These are phyloP conservation scores for Salix suchowensis DNA, from an alignment of 345 rosid species.

Conservation along the genomic window DNA sequence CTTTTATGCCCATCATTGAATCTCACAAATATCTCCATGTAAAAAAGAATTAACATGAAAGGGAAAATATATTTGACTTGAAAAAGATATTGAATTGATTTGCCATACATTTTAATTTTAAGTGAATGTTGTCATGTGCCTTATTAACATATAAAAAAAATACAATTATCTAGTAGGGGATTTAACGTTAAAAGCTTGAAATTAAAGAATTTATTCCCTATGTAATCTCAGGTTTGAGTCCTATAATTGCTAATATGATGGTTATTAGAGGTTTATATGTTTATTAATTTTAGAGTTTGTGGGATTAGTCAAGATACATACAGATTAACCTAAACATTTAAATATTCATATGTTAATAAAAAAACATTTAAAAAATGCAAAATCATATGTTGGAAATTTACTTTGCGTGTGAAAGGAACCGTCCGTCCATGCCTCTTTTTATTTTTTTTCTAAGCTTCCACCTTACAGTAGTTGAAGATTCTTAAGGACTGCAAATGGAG, in stretches of 20 bases:
- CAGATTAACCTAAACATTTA: no score
- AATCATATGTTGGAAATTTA: background rate
- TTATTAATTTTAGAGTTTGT: no score
- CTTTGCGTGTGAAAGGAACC: background rate
- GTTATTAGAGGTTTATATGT: rapidly evolving
- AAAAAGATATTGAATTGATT: background rate
- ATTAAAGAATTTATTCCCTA: no score
- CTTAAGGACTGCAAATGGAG: background rate
- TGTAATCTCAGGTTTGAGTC: no score
- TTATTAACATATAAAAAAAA: background rate
- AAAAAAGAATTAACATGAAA: no score
- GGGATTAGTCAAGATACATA: rapidly evolving
- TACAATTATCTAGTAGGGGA: background rate
- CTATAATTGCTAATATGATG: no score
- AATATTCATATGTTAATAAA: no score
- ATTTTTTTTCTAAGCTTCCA: background rate
- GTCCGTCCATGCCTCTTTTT: background rate
- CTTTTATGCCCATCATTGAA: background rate
- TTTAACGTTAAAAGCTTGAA: no score
- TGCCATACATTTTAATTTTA: background rate
- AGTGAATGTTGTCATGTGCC: background rate
- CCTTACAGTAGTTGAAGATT: background rate
- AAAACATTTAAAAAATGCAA: background rate
- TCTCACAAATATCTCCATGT: background rate
- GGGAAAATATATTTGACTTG: no score